Base-by-base conservation (phyloP, 2,329 filamentous ascomycete genomes). In the Clarireedia paspali region DNA sequence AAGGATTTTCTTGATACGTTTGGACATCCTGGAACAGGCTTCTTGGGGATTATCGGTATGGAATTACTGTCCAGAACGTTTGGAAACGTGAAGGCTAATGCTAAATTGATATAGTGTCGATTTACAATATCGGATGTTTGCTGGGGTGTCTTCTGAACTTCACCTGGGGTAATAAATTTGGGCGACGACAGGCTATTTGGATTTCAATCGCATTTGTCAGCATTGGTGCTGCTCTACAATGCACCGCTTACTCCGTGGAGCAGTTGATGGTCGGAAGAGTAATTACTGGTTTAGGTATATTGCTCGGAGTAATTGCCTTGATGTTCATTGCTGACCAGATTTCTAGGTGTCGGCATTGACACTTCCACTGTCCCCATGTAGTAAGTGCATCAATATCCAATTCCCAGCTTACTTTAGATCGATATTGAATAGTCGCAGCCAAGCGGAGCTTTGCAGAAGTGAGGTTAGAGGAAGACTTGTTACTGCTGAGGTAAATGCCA, bases 1-100 rank as follows among this genome's bases (percentile, higher is more conserved):
- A 71, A 68, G 14, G 55, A 64, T 71, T 99, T 99, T 71, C 88
- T 86, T 70, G 82, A 88, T 69, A 96, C 95, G 72, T 97, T 97
- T 65, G 76, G 78, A 5, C 67, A 74, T 76, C 40, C 40, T 20
- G 17, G 17, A 5, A 23, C 40, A 10, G 40, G 40, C 17, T 44
- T 44, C 7, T 24, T 44, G 17, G 40, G 40, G 57, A 64, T 4
- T 67, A 67, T 48, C 65, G 66, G 55, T 77, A 77, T 30, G 81
- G 82, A 53, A 72, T 79, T 5, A 75, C 81, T 27, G 79, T 78
- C 9, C 2, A 14, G 15, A 5, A 42, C 6, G 12, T 10, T 34
- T 9, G 7, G 39, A 23, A 44, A 7, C 2, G 12, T 2, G n/a
- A 20, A 40, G 17, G 23, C 40, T 24, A 12, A 44, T 14, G 17